Evolutionary conservation across 371 early-diverging fungal genomes (phyloP), one percentile per base, ranked within the genome.

Genomic region (Neoconidiobolus thromboides): DNA sequence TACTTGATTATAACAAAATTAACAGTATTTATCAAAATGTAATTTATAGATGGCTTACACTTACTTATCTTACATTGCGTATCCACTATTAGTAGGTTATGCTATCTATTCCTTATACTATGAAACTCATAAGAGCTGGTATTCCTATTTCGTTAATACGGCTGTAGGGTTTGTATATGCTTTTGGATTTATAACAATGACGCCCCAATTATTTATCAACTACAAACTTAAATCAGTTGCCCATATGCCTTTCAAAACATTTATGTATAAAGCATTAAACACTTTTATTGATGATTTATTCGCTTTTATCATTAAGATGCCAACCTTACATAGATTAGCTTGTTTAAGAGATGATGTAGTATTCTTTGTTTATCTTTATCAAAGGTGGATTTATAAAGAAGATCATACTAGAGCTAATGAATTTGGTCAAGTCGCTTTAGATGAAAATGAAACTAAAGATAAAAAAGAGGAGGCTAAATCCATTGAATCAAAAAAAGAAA

Each of bases 231-330:
- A 95, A 77, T 84, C 84, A 58, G 84, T 91, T 2, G 88, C 89
- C 0, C 92, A 94, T 65, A 92, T 92, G 92, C 91, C 91, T 2
- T 87, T 89, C 86, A 83, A 81, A 64, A 89, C 91, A 1, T 78
- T 93, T 65, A 89, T 88, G 84, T 95, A 95, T 77, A 93, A 93
- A 70, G 85, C 91, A 0, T 71, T 94, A 43, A 90, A 89, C 71
- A 94, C 95, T 0, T 88, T 94, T 62, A 83, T 93, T 58, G 92
- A 94, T 68, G 96, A 95, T 64, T 65, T 95, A 67, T 95, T 95
- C 71, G 92, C 91, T 1, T 95, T 91, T 69, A 82, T 89, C 48
- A 89, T 93, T 76, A 87, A 87, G 67, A 94, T 94, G 95, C 95
- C 95, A 39, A 82, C 79, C 60, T 72, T 91, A n/a, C 95, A 94